phyloP scores from a whole-genome alignment of 2,329 filamentous ascomycete genomes.

The Parafenestella ontariensis region DNA sequence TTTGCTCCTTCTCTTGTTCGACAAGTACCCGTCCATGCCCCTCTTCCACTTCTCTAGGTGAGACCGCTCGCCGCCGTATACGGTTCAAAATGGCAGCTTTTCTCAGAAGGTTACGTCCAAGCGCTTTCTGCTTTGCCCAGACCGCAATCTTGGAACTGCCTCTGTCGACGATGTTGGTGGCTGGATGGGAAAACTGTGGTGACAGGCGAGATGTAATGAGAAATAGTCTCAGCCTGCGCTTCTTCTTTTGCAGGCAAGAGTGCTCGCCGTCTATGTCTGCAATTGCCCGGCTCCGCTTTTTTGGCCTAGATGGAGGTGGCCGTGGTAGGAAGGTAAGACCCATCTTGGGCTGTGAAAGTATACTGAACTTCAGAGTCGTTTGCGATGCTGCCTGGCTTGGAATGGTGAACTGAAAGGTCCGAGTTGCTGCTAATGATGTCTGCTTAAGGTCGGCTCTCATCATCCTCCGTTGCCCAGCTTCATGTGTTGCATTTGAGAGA shows the following conservation, averaged over 20 bases:
- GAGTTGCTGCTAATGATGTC: constrained; percentile 15
- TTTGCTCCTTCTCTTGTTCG: constrained; percentile 41
- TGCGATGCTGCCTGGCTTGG: constrained; percentile 6
- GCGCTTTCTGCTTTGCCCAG: constrained; percentile 56
- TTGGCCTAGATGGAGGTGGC: constrained; percentile 23
- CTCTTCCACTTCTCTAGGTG: constrained; percentile 25
- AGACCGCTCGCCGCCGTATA: constrained; percentile 54
- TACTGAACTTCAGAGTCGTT: constrained; percentile 44
- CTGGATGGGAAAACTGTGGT: constrained; percentile 71
- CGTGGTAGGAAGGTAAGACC: constrained; percentile 46
- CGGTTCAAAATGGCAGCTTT: constrained; percentile 72
- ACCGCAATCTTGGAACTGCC: constrained; percentile 59
- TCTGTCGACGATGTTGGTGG: constrained; percentile 72
- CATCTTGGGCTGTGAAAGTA: constrained; percentile 34
- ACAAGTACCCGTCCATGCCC: constrained; percentile 27
- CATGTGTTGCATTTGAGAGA: constrained; percentile 35
- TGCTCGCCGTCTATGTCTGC: constrained; percentile 65
- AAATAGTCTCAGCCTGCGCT: constrained; percentile 67
- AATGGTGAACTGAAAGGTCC: constrained; percentile 14
- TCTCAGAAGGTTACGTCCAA: constrained; percentile 62
- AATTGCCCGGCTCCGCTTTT: constrained; percentile 60
- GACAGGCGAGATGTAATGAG: constrained; percentile 75
- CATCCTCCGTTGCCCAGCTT: constrained; percentile 41
- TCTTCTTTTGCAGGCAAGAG: constrained; percentile 65
- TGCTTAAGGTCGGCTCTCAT: constrained; percentile 24